Percentiles rank a stretch among this genome's conserved stretches.
These are phyloP conservation scores for Lentinula raphanica DNA, from an alignment of 768 basidiomycete species.

Conservation along the genomic window DNA sequence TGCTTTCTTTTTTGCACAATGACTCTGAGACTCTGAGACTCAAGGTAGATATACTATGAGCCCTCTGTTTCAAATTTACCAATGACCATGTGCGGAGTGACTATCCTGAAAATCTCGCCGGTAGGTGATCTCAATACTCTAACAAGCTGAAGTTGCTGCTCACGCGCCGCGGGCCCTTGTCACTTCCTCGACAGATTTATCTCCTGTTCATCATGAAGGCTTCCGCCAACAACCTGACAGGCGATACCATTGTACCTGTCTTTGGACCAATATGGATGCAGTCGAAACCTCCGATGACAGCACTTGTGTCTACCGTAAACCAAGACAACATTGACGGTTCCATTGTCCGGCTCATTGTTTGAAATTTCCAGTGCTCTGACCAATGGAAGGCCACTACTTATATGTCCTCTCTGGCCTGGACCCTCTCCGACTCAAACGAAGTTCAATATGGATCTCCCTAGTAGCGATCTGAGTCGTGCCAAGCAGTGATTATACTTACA, in stretches of 20 bases:
- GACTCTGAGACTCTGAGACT: no score
- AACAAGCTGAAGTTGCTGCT: no score
- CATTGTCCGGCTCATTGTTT: neutral
- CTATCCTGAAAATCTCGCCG: no score
- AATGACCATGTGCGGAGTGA: no score
- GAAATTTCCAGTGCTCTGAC: neutral
- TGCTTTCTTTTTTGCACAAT: no score
- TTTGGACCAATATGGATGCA: neutral
- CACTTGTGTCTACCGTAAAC: neutral
- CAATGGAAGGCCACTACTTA: neutral
- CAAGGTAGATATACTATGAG: no score
- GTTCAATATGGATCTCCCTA: neutral
- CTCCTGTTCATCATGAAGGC: neutral
- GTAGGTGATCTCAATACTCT: no score
- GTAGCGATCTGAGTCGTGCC: neutral
- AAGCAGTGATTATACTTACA: neutral
- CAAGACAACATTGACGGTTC: neutral
- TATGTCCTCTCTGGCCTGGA: neutral
- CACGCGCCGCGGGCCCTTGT: no score
- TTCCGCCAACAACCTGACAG: neutral
- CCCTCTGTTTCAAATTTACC: no score
- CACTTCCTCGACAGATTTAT: neutral
- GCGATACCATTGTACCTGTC: neutral
- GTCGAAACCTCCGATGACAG: neutral
- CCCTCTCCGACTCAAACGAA: neutral